Evolutionary conservation across 108 stramenopile genomes (phyloP).

Genomic region (Skeletonema grethae): DNA sequence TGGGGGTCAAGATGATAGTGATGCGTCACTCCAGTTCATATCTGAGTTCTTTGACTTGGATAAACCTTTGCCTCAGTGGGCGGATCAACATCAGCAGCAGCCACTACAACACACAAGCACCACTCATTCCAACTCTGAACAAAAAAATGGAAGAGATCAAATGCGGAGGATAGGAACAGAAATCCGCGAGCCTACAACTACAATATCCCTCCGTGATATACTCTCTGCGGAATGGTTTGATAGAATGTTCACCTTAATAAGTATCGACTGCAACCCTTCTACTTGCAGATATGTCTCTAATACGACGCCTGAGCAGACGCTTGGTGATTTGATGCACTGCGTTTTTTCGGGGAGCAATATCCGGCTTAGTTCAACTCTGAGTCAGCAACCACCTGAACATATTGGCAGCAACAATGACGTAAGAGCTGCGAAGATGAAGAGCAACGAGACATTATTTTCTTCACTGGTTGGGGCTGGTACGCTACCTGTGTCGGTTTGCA

Average conservation of each 20-base stretch:
- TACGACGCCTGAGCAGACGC: neutral
- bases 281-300: neutral
- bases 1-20: neutral
- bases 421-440: neutral
- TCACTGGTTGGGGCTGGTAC: neutral
- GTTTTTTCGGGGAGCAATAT: neutral
- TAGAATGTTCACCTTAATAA: neutral
- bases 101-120: neutral
- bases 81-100: neutral
- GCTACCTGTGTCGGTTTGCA: constrained; percentile 12
- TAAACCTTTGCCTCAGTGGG: neutral
- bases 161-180: neutral
- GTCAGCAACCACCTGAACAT: neutral
- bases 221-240: neutral
- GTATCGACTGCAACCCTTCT: neutral
- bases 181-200: neutral
- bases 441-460: constrained; percentile 1
- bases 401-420: neutral
- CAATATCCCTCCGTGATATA: neutral
- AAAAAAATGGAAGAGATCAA: neutral
- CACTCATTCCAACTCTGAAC: neutral
- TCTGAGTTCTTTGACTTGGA: neutral
- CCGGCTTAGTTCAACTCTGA: neutral
- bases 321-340: constrained; percentile 3
- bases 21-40: neutral